These are phyloP conservation scores for Ganoderma boninense DNA, from an alignment of 1,284 basidiomycete species.

Conservation along the genomic window DNA sequence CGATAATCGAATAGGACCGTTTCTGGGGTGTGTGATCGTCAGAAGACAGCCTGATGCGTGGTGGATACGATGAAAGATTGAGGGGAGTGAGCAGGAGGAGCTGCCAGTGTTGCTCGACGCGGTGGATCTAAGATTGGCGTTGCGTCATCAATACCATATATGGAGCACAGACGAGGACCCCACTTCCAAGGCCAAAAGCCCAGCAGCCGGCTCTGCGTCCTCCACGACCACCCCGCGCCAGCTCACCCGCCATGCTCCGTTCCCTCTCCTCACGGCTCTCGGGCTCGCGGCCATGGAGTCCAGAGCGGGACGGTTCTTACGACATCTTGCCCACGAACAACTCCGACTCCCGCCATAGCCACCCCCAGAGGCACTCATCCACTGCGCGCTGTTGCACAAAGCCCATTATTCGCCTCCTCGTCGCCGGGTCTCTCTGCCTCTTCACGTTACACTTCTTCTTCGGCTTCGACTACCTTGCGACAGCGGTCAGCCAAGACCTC, in stretches of 20 bases:
- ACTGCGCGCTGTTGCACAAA: conserved; percentile 22
- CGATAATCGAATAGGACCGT: neutral
- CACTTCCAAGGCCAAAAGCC: neutral
- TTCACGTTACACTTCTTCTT: conserved; percentile 20
- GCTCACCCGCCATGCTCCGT: conserved; percentile 24
- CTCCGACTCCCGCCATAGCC: conserved; percentile 16
- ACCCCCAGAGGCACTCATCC: conserved; percentile 8
- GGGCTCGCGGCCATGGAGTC: neutral
- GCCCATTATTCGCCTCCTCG: conserved; percentile 23
- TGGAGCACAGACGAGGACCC: neutral
- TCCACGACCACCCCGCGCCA: conserved; percentile 11
- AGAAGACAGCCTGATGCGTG: too few species aligned
- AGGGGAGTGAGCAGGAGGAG: neutral
- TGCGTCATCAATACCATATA: neutral
- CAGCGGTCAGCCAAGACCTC: neutral
- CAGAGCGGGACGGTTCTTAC: conserved; percentile 7
- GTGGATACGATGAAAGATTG: neutral
- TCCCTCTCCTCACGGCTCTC: conserved; percentile 23
- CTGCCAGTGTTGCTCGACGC: neutral
- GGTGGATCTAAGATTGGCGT: neutral
- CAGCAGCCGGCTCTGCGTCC: conserved; percentile 3
- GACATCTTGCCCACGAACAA: conserved; percentile 19
- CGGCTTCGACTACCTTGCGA: conserved; percentile 13
- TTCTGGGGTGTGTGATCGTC: too few species aligned
- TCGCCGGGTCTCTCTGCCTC: conserved; percentile 16